These are phyloP conservation scores for Exsudoporus floridanus DNA, from an alignment of 1,284 basidiomycete genomes.

Conservation along the genomic window DNA sequence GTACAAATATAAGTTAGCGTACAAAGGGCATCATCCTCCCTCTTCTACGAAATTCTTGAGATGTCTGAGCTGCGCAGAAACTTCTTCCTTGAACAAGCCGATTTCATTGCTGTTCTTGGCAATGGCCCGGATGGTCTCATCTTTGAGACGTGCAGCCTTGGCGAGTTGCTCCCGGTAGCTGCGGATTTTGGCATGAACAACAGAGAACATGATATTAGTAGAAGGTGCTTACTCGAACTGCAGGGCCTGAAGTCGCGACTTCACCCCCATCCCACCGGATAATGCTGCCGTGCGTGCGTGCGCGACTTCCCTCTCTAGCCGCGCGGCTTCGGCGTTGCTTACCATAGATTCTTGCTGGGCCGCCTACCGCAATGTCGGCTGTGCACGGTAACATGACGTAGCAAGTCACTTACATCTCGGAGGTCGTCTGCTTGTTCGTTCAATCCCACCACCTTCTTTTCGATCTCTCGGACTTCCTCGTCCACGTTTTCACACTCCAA, in stretches of 20 bases:
- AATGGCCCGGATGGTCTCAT: constrained; percentile 76
- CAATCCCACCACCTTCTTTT: constrained; percentile 64
- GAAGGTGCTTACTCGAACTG: constrained; percentile 51
- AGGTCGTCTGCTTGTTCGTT: constrained; percentile 78
- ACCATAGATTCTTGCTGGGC: constrained; percentile 68
- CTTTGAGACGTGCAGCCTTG: constrained; percentile 65
- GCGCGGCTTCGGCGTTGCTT: constrained; percentile 58
- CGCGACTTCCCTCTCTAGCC: constrained; percentile 66
- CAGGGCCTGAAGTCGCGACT: constrained; percentile 69
- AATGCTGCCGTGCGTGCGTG: constrained; percentile 72
- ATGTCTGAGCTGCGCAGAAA: constrained; percentile 64
- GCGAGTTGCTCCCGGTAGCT: constrained; percentile 77
- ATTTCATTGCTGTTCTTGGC: constrained; percentile 79
- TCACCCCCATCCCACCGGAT: constrained; percentile 73
- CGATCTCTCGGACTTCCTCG: constrained; percentile 66
- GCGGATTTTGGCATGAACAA: constrained; percentile 10
- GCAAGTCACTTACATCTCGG: constrained; percentile 59
- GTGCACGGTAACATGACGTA: neutral
- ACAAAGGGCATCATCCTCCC: constrained; percentile 29
- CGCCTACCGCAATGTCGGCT: constrained; percentile 45
- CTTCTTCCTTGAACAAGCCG: constrained; percentile 72
- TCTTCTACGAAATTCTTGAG: constrained; percentile 67
- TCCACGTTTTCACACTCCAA: constrained; percentile 76
- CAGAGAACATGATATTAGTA: neutral
- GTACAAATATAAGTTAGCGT: no score